Conservation (phyloP, 495 filamentous ascomycete genomes). For the Chaetomium tenue region DNA sequence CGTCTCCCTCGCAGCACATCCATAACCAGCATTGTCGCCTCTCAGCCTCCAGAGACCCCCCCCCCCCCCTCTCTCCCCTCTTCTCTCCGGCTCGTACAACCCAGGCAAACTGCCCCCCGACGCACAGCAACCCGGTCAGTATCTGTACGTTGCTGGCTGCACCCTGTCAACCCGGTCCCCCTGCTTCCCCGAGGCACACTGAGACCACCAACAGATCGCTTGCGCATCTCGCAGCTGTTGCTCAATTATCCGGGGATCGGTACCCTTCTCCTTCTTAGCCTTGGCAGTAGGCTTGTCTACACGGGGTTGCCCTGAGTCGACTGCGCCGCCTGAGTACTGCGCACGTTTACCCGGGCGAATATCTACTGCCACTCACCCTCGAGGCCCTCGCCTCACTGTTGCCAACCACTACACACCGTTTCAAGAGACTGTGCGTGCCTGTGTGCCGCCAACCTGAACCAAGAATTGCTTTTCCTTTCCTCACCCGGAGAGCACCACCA, state of each 20-base stretch:
- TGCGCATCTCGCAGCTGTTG: constrained; percentile 31
- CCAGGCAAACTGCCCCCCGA: constrained; percentile 16
- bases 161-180: constrained; percentile 11
- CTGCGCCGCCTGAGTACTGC: constrained; percentile 37
- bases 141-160: constrained; percentile 17
- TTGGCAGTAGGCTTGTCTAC: constrained; percentile 30
- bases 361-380: constrained; percentile 34
- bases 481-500: constrained; percentile 23
- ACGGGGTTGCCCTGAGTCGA: constrained; percentile 22
- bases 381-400: constrained; percentile 23
- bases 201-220: constrained; percentile 33
- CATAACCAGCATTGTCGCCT: constrained; percentile 19
- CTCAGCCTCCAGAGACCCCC: constrained; percentile 11
- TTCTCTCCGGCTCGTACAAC: constrained; percentile 1
- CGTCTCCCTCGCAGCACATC: constrained; percentile 18
- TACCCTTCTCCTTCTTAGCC: constrained; percentile 29
- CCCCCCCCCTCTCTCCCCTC: constrained; percentile 1
- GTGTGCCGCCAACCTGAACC: constrained; percentile 9
- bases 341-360: constrained; percentile 38
- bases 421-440: neutral
- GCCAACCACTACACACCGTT: constrained; percentile 19
- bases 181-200: constrained; percentile 7
- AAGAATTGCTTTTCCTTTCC: constrained; percentile 3
- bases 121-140: constrained; percentile 23
- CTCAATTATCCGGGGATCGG: constrained; percentile 42